These are phyloP conservation scores for Sextonia rubra DNA, from an alignment of 164 flowering plant genomes.

Conservation along the genomic window DNA sequence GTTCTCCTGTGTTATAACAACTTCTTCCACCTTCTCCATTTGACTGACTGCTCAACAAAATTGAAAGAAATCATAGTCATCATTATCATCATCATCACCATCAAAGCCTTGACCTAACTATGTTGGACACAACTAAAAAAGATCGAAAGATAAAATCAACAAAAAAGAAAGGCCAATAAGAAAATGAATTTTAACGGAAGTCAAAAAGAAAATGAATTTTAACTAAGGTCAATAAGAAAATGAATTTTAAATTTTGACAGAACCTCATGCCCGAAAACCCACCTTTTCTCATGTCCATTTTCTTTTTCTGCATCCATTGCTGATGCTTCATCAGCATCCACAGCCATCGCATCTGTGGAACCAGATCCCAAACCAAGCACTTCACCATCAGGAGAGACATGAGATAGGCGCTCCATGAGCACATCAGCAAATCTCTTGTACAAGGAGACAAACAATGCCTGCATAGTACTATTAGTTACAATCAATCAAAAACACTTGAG, in stretches of 20 bases:
- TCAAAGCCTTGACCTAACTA: not conserved
- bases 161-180: not conserved
- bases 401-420: conserved; percentile 68
- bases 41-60: conserved; percentile 32
- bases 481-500: conserved; percentile 4
- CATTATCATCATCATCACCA: no score
- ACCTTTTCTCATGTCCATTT: conserved; percentile 55
- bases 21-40: conserved; percentile 39
- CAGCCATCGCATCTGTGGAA: conserved; percentile 48
- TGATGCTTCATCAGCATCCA: conserved; percentile 62
- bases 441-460: conserved; percentile 74
- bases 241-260: not conserved
- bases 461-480: conserved; percentile 10
- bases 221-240: not conserved
- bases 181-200: not conserved
- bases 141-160: not conserved
- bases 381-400: conserved; percentile 38
- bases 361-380: conserved; percentile 34
- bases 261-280: not conserved
- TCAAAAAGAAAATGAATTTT: not conserved
- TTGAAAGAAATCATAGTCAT: not conserved
- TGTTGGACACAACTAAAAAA: not conserved
- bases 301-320: conserved; percentile 76
- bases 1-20: conserved; percentile 55
- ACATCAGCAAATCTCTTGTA: conserved; percentile 68